Conservation (phyloP, 805 yeast species). For the Torulaspora delbrueckii region DNA sequence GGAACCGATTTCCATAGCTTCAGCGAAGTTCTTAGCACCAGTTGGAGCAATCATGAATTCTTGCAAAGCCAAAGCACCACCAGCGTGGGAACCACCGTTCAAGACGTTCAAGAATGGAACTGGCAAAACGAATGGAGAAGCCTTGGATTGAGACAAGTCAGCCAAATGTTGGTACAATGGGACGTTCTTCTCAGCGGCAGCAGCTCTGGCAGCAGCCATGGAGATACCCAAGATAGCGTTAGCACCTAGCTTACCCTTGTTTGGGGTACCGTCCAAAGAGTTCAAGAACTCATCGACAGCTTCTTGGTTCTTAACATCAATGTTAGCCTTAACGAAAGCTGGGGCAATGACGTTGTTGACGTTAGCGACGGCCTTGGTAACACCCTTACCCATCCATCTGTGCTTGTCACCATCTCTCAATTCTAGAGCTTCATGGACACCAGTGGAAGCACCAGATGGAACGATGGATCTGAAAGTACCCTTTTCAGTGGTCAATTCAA, state of each 20-base stretch:
- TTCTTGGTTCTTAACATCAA: slow-evolving; percentile 83
- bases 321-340: slow-evolving; percentile 72
- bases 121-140: slow-evolving; percentile 90
- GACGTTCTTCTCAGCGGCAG: slow-evolving; percentile 90
- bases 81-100: slow-evolving; percentile 99
- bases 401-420: slow-evolving; percentile 97
- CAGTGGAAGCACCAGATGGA: slow-evolving; percentile 99
- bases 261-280: slow-evolving; percentile 91
- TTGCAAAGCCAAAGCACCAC: slow-evolving; percentile 98
- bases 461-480: slow-evolving; percentile 96
- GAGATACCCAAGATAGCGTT: slow-evolving; percentile 98
- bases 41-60: slow-evolving; percentile 99
- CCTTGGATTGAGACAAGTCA: slow-evolving; percentile 59
- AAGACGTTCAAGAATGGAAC: slow-evolving; percentile 99
- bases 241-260: slow-evolving; percentile 97
- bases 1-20: slow-evolving; percentile 93
- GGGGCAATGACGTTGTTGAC: slow-evolving; percentile 95
- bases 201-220: slow-evolving; percentile 94
- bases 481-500: slow-evolving; percentile 85
- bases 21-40: slow-evolving; percentile 84
- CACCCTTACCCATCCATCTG: slow-evolving; percentile 99
- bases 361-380: slow-evolving; percentile 90
- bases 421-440: slow-evolving; percentile 97
- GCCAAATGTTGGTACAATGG: slow-evolving; percentile 93
- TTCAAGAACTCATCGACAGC: slow-evolving; percentile 81